These are phyloP conservation scores for Nannizziopsis barbatae DNA, from an alignment of 2,329 filamentous ascomycete genomes.

Conservation along the genomic window DNA sequence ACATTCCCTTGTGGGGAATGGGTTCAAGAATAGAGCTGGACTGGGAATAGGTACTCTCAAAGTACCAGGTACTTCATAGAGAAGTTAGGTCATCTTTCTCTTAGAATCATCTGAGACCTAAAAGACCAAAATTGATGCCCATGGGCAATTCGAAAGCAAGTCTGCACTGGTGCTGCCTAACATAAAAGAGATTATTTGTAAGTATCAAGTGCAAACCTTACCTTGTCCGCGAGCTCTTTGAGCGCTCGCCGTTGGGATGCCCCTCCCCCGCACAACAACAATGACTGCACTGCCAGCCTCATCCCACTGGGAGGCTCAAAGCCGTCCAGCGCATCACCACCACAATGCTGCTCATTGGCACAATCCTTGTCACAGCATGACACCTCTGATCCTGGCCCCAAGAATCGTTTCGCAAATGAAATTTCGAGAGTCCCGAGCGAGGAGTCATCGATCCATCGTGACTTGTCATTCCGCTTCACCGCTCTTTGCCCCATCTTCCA, in stretches of 20 bases:
- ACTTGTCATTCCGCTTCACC: neutral
- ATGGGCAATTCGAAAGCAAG: no score
- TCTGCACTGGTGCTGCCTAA: no score
- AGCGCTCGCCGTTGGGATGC: neutral
- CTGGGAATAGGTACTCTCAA: neutral
- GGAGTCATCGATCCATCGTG: no score
- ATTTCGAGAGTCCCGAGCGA: no score
- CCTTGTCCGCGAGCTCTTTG: no score
- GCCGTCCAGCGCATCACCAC: neutral
- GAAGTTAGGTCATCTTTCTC: neutral
- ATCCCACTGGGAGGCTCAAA: neutral
- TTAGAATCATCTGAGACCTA: neutral
- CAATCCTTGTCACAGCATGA: neutral
- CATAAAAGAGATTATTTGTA: no score
- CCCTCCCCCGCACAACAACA: neutral
- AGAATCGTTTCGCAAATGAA: no score
- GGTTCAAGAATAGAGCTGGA: neutral
- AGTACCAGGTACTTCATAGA: neutral
- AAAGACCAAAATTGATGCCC: no score
- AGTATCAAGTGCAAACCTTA: no score
- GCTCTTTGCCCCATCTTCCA: slow-evolving; percentile 1
- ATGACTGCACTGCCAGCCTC: neutral
- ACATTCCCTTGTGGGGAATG: neutral
- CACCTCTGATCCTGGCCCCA: neutral
- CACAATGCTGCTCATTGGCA: neutral